These are phyloP conservation scores for Aspergillus baeticus DNA, from an alignment of 495 filamentous ascomycete genomes.

Conservation along the genomic window DNA sequence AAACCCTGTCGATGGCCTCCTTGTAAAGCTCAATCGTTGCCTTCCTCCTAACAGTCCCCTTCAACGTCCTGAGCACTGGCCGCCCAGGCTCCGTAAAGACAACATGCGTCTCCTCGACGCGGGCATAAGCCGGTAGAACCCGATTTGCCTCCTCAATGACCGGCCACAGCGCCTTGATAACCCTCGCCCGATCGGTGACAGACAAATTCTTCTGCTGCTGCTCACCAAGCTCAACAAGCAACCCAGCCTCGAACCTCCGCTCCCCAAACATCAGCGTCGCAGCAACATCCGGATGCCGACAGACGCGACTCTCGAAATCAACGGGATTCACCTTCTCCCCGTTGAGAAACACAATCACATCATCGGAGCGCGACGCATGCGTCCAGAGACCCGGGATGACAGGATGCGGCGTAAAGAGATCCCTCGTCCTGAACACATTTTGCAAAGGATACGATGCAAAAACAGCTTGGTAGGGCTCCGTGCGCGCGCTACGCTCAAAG, in stretches of 20 bases:
- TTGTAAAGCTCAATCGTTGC: constrained; percentile 1
- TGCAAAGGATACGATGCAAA: neutral
- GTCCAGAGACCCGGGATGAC: constrained; percentile 8
- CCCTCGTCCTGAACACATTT: constrained; percentile 6
- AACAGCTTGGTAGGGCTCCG: constrained; percentile 7
- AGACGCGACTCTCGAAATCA: constrained; percentile 9
- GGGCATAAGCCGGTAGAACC: constrained; percentile 1
- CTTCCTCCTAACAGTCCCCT: neutral
- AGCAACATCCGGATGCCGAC: neutral
- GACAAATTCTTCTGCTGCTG: neutral
- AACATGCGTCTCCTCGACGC: constrained; percentile 2
- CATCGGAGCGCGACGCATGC: constrained; percentile 9
- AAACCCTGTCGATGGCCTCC: neutral
- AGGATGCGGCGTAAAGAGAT: constrained; percentile 10
- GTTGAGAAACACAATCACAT: constrained; percentile 7
- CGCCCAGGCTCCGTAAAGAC: neutral
- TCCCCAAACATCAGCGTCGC: neutral
- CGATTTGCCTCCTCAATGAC: neutral
- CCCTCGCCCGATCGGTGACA: neutral
- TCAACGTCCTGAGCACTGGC: constrained; percentile 1
- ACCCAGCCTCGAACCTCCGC: constrained; percentile 1
- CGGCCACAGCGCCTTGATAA: neutral
- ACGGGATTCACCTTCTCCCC: constrained; percentile 11
- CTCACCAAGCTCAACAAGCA: neutral
- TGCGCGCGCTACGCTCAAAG: constrained; percentile 6